Evolutionary conservation across 2,329 filamentous ascomycete genomes (phyloP).

Genomic region (Fusarium fujikuroi): DNA sequence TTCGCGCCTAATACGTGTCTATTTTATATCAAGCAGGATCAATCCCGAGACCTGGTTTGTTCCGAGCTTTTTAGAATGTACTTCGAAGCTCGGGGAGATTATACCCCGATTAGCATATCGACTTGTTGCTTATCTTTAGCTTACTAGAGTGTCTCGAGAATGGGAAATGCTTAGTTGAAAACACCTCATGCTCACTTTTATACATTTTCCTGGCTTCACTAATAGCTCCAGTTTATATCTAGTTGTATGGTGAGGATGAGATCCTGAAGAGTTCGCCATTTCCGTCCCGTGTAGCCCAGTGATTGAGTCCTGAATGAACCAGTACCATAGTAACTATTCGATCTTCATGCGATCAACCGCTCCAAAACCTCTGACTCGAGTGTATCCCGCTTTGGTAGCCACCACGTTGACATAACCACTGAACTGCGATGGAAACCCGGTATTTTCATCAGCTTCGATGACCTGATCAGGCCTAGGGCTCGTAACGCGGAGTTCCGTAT

Average conservation of each 20-base stretch:
- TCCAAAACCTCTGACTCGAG: neutral
- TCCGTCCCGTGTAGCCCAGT: too few species aligned
- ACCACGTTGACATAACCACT: neutral
- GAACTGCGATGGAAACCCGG: neutral
- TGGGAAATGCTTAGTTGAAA: accelerated
- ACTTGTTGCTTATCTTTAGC: neutral
- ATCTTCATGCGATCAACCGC: neutral
- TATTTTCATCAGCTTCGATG: neutral
- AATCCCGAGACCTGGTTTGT: neutral
- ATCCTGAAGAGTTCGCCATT: too few species aligned
- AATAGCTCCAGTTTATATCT: accelerated
- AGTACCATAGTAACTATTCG: neutral
- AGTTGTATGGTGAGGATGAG: accelerated
- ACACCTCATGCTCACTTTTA: accelerated
- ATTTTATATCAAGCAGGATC: neutral
- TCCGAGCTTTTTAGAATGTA: neutral
- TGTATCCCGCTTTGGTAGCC: neutral
- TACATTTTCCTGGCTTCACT: neutral
- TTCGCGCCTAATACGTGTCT: accelerated
- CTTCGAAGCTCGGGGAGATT: neutral
- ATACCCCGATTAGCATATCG: neutral
- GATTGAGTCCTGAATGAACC: neutral
- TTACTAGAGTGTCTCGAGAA: neutral
- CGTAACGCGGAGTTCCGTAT: neutral
- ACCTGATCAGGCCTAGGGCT: neutral